phyloP scores from a whole-genome alignment of 1,284 basidiomycete species.

The Golubevia pallescens region DNA sequence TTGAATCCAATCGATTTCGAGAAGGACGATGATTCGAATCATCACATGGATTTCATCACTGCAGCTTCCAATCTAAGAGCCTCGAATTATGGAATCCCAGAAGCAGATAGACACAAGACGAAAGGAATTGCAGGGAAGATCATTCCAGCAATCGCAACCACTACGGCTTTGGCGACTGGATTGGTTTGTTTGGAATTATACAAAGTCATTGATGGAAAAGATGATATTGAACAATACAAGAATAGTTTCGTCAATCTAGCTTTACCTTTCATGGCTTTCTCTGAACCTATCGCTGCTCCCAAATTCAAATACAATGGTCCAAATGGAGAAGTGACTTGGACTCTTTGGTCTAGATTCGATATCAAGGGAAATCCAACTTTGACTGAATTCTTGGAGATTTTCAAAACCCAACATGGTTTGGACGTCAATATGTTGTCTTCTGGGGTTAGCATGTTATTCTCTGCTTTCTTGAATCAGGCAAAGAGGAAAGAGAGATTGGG shows the following conservation, averaged over 20 bases:
- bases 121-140: conserved; percentile 99
- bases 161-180: conserved; percentile 92
- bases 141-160: conserved; percentile 98
- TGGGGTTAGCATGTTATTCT: conserved; percentile 98
- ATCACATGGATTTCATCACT: conserved; percentile 99
- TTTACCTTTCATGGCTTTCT: conserved; percentile 98
- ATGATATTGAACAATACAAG: conserved; percentile 91
- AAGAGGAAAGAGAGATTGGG: conserved; percentile 56
- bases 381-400: conserved; percentile 82
- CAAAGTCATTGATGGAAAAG: conserved; percentile 91
- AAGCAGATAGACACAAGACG: conserved; percentile 89
- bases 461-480: conserved; percentile 65
- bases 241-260: conserved; percentile 99
- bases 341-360: conserved; percentile 96
- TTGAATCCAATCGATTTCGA: conserved; percentile 96
- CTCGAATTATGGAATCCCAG: conserved; percentile 88
- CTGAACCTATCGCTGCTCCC: conserved; percentile 87
- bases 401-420: conserved; percentile 82
- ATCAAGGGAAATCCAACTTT: conserved; percentile 88
- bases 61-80: conserved; percentile 97
- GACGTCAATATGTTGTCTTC: conserved; percentile 95
- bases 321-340: conserved; percentile 72
- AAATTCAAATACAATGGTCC: conserved; percentile 52
- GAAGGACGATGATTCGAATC: conserved; percentile 98
- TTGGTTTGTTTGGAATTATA: conserved; percentile 95